A percentile compares a stretch with the other conserved stretches of the same genome.
These are phyloP conservation scores for Sedum album DNA, from an alignment of 164 flowering plant species.

Conservation along the genomic window DNA sequence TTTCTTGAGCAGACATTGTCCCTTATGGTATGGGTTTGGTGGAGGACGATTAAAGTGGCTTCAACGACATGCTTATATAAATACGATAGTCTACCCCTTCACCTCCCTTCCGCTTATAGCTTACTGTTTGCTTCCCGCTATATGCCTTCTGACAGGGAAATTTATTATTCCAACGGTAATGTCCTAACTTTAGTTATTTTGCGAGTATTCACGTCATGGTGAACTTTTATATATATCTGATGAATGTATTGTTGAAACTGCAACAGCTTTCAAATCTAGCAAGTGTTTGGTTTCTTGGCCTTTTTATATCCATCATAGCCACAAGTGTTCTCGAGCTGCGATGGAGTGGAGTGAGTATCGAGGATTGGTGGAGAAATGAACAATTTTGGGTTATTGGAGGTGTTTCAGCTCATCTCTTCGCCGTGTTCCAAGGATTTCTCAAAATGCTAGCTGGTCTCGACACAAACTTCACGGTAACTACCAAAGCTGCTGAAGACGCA, in stretches of 20 bases:
- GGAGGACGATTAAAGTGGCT: slow-evolving; percentile 95
- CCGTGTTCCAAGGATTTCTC: slow-evolving; percentile 88
- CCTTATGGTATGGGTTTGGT: slow-evolving; percentile 91
- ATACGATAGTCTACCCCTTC: slow-evolving; percentile 92
- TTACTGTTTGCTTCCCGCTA: slow-evolving; percentile 81
- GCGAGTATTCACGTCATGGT: not conserved
- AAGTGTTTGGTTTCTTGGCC: slow-evolving; percentile 69
- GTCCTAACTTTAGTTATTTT: not conserved
- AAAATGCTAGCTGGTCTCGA: slow-evolving; percentile 86
- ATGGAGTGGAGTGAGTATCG: slow-evolving; percentile 93
- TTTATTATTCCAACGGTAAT: slow-evolving; percentile 96
- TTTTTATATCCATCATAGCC: slow-evolving; percentile 75
- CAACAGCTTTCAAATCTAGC: slow-evolving; percentile 85
- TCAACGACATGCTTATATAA: slow-evolving; percentile 82
- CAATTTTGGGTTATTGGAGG: slow-evolving; percentile 99
- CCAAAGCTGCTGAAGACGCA: slow-evolving; percentile 73
- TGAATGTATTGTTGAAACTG: not conserved
- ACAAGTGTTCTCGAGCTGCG: slow-evolving; percentile 86
- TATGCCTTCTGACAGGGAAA: slow-evolving; percentile 94
- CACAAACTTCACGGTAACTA: slow-evolving; percentile 91
- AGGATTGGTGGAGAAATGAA: slow-evolving; percentile 91
- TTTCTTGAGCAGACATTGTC: slow-evolving; percentile 91
- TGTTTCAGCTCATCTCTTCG: slow-evolving; percentile 95
- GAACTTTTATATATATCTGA: not conserved
- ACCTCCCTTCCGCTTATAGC: slow-evolving; percentile 95